Evolutionary conservation across 129 eudicot species (phyloP).

Genomic region (Flaveria ramosissima): DNA sequence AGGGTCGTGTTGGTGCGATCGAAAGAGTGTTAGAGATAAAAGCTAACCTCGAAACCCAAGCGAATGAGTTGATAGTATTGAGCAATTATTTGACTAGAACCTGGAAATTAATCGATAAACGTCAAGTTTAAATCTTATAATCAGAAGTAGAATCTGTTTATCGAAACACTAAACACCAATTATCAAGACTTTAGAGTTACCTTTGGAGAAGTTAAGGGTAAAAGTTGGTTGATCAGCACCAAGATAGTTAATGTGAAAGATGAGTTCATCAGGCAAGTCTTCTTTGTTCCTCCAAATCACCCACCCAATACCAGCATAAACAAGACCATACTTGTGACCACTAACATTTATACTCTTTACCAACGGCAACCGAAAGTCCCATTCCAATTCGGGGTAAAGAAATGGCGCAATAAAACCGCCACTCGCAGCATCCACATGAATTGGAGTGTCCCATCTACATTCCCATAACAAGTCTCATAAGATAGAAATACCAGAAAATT

Average conservation of each 20-base stretch:
- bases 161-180: background rate
- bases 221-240: constrained; percentile 95
- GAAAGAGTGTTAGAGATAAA: background rate
- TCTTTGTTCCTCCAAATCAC: constrained; percentile 83
- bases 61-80: constrained; percentile 89
- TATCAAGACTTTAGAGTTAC: constrained; percentile 28
- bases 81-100: constrained; percentile 83
- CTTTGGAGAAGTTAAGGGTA: constrained; percentile 91
- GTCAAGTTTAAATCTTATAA: background rate
- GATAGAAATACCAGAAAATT: background rate
- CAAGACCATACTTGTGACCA: constrained; percentile 92
- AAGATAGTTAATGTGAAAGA: constrained; percentile 86
- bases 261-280: constrained; percentile 82
- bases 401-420: constrained; percentile 94
- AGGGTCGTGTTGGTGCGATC: background rate
- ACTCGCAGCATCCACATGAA: constrained; percentile 93
- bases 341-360: constrained; percentile 91
- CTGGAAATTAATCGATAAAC: constrained; percentile 35
- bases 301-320: constrained; percentile 92
- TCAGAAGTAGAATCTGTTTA: background rate
- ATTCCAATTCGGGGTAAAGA: constrained; percentile 74
- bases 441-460: constrained; percentile 81
- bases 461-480: constrained; percentile 8
- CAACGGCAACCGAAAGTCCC: constrained; percentile 83
- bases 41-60: constrained; percentile 72